Evolutionary conservation across 176 grass and related monocot species (phyloP).

Genomic region (Zoysia japonica): DNA sequence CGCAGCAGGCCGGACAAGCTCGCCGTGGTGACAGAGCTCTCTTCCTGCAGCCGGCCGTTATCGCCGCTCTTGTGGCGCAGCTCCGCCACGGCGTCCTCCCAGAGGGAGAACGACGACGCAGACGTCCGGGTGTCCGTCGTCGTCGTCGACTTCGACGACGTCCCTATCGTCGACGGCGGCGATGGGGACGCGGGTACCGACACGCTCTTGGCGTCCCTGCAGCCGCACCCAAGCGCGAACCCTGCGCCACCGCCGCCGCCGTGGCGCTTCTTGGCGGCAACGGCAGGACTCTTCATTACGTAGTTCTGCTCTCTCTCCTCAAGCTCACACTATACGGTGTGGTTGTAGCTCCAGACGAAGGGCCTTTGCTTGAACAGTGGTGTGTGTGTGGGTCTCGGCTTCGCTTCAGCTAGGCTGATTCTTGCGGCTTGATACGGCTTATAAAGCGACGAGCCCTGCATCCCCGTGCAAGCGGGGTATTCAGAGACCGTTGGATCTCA

Average conservation of each 20-base stretch:
- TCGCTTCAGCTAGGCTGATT: conserved; percentile 11
- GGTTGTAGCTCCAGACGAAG: not conserved
- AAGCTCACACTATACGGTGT: not conserved
- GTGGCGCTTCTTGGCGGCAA: conserved; percentile 42
- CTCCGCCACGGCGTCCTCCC: conserved; percentile 45
- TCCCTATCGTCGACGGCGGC: not conserved
- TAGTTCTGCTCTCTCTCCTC: not conserved
- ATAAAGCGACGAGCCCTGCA: conserved; percentile 25
- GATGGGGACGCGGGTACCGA: conserved; percentile 29
- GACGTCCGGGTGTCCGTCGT: conserved; percentile 42
- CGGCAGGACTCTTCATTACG: conserved; percentile 38
- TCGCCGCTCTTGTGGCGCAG: conserved; percentile 14
- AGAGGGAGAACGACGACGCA: conserved; percentile 41
- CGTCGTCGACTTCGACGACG: conserved; percentile 2
- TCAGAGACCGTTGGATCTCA: too few relatives aligned
- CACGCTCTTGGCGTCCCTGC: conserved; percentile 68
- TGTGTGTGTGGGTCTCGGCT: not conserved
- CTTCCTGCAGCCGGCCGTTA: not conserved
- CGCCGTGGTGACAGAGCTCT: conserved; percentile 32
- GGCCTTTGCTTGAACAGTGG: not conserved
- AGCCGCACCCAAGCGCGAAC: conserved; percentile 54
- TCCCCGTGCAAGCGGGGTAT: not conserved
- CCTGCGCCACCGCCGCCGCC: conserved; percentile 10
- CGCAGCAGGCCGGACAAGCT: conserved; percentile 67
- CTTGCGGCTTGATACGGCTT: not conserved